Conservation (phyloP, 2,329 filamentous ascomycete species). For the Clathrospora elynae region DNA sequence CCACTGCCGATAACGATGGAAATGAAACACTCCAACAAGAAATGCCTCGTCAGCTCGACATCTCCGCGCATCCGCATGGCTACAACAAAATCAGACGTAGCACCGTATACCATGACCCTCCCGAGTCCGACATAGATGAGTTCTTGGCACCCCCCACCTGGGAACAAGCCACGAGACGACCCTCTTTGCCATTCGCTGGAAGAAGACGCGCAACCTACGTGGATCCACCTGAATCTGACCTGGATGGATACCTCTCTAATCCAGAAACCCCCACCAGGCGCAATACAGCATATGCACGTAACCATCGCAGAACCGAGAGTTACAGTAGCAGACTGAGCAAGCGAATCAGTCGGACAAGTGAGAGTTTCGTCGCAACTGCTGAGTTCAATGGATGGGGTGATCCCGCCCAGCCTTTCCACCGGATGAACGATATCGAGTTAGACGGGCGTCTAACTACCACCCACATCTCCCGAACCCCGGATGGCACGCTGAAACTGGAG, state of each 20-base stretch:
- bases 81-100: neutral
- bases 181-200: neutral
- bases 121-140: slow-evolving; percentile 2
- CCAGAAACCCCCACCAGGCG: neutral
- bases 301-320: slow-evolving; percentile 3
- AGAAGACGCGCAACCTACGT: slow-evolving; percentile 2
- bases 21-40: neutral
- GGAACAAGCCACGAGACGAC: slow-evolving; percentile 2
- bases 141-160: slow-evolving; percentile 1
- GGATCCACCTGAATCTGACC: slow-evolving; percentile 6
- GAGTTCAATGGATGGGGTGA: slow-evolving; percentile 7
- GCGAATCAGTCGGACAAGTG: slow-evolving; percentile 4
- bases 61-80: neutral
- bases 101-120: slow-evolving; percentile 5
- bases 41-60: slow-evolving; percentile 2
- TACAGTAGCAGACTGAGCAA: slow-evolving; percentile 2
- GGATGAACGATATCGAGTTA: slow-evolving; percentile 4
- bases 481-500: slow-evolving; percentile 1
- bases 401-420: slow-evolving; percentile 4
- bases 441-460: slow-evolving; percentile 3
- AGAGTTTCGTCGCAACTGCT: slow-evolving; percentile 3
- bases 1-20: too few species aligned
- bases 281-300: neutral
- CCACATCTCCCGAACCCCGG: slow-evolving; percentile 4
- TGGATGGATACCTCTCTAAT: slow-evolving; percentile 4